Evolutionary conservation across 2,329 filamentous ascomycete species (phyloP).

Genomic region (Ceratocystis eucalypticola): DNA sequence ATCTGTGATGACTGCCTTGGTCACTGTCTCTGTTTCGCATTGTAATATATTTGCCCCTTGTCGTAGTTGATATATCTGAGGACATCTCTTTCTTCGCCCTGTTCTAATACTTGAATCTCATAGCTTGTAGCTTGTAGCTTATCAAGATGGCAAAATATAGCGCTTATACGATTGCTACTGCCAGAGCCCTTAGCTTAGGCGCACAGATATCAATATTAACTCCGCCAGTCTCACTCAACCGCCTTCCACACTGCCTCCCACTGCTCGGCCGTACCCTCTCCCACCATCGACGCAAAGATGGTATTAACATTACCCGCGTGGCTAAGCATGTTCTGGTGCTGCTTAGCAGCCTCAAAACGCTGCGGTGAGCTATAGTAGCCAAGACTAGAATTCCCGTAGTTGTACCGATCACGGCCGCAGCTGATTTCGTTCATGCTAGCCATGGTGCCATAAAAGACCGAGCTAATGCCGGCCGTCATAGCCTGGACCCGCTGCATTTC

Average conservation of each 20-base stretch:
- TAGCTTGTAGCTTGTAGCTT: no score
- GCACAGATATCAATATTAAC: not conserved
- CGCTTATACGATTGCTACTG: no score
- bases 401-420: slow-evolving; percentile 24
- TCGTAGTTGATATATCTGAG: no score
- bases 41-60: no score
- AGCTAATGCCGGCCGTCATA: slow-evolving; percentile 24
- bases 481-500: slow-evolving; percentile 25
- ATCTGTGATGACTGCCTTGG: no score
- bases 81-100: not conserved
- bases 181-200: no score
- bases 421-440: slow-evolving; percentile 23
- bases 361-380: slow-evolving; percentile 28
- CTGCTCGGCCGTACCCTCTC: slow-evolving; percentile 20
- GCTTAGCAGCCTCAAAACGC: slow-evolving; percentile 26
- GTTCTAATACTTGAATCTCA: not conserved
- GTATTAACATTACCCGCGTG: slow-evolving; percentile 25
- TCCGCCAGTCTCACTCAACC: slow-evolving; percentile 23
- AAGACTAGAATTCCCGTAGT: slow-evolving; percentile 27
- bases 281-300: slow-evolving; percentile 22
- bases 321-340: slow-evolving; percentile 26
- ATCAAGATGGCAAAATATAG: no score
- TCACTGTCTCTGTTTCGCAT: no score
- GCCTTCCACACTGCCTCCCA: slow-evolving; percentile 25
- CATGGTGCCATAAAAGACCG: slow-evolving; percentile 27